These are phyloP conservation scores for Gautieria morchelliformis DNA, from an alignment of 768 basidiomycete species.

Conservation along the genomic window DNA sequence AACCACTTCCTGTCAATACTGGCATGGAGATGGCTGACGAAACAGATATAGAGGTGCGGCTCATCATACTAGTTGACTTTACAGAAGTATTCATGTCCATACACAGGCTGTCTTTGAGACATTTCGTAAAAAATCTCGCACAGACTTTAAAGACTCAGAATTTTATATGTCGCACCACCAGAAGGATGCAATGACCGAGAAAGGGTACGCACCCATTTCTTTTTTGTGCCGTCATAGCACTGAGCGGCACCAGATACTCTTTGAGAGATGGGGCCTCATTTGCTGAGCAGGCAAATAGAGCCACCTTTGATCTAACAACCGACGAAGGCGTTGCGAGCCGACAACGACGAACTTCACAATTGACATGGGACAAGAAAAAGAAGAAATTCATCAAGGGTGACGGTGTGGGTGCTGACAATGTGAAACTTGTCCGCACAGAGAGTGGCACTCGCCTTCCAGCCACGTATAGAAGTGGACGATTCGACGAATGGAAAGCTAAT, in stretches of 20 bases:
- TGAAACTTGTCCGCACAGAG: conserved; percentile 90
- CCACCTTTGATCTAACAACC: conserved; percentile 73
- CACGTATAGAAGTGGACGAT: conserved; percentile 85
- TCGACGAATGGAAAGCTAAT: conserved; percentile 90
- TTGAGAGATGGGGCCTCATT: conserved; percentile 84
- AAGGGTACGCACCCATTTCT: conserved; percentile 51
- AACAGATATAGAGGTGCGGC: conserved; percentile 56
- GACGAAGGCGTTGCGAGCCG: conserved; percentile 57
- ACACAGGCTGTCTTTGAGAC: conserved; percentile 58
- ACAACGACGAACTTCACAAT: conserved; percentile 49
- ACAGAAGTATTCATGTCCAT: neutral
- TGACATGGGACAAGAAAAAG: conserved; percentile 94
- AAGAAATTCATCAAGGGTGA: conserved; percentile 87
- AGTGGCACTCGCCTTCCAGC: conserved; percentile 87
- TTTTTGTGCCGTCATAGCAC: neutral
- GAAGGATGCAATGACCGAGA: conserved; percentile 78
- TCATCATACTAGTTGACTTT: neutral
- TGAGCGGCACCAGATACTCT: conserved; percentile 55
- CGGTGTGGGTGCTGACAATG: conserved; percentile 80
- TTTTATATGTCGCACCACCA: conserved; percentile 93
- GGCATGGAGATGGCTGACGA: conserved; percentile 69
- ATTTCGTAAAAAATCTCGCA: conserved; percentile 35
- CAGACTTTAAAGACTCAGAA: conserved; percentile 63
- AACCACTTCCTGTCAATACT: conserved; percentile 11
- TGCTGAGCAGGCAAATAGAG: conserved; percentile 68